Base-by-base conservation (phyloP, 495 filamentous ascomycete species). In the Lasiosphaeria hispida region DNA sequence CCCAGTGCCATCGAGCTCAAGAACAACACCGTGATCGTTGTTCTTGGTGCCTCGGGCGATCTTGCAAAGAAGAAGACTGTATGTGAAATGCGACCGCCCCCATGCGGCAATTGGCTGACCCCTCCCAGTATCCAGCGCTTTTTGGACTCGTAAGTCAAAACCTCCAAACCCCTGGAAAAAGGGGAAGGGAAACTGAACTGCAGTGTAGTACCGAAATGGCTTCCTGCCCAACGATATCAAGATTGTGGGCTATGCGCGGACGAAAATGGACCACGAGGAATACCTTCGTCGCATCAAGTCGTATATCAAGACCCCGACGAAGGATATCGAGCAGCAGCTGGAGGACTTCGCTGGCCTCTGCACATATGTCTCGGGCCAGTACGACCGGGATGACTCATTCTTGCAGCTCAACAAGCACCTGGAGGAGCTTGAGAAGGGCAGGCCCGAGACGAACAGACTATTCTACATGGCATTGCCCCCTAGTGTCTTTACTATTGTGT, bases 391-490 rank as follows among this genome's bases (percentile, higher is more conserved):
- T 69, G 95, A 97, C 48, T 92, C 92, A 15, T 99, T 99, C 77
- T 75, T 87, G 71, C 82, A 87, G 62, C 86, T 99, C 59, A 86
- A 87, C 69, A 87, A 91, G 69, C 95, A 99, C 72, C 78, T 99
- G 33, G 86, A 94, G 66, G 85, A 93, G 63, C 75, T 96, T 40
- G 95, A 99, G 80, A 80, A 87, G 62, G 87, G 84, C 50, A 85
- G 85, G 54, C 82, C 86, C 63, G 90, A 96, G 77, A 88, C 87
- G 55, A 87, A 99, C 75, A 83, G 95, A 60, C 82, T 99, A 55
- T 99, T 97, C 78, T 99, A 99, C 81, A 99, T 99, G 95, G 95
- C 95, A 2, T 80, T 99, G 18, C 95, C 95, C 1, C 95, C 95
- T 7, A 96, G 91, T 71, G 95, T 99, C 65, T 99, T 99, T 80